Percentiles rank a stretch among this genome's conserved stretches.
These are phyloP conservation scores for Zymoseptoria brevis DNA, from an alignment of 2,329 filamentous ascomycete genomes.

Conservation along the genomic window DNA sequence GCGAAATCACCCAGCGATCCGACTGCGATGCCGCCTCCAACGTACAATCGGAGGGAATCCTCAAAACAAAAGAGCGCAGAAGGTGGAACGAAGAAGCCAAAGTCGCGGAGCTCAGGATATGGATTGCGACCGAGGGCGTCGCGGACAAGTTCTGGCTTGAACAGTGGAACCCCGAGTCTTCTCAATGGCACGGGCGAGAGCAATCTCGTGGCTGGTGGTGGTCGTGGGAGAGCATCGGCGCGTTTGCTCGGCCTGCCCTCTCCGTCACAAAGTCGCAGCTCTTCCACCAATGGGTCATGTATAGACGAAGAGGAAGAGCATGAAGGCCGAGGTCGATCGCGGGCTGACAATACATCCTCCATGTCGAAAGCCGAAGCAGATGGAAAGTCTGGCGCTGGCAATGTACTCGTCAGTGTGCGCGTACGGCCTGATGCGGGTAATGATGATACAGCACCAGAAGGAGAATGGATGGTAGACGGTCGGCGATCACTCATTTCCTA, in stretches of 20 bases:
- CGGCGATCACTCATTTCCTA: constrained; percentile 75
- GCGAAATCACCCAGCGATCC: constrained; percentile 34
- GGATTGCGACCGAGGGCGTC: constrained; percentile 41
- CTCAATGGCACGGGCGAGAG: constrained; percentile 72
- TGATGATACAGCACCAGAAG: constrained; percentile 54
- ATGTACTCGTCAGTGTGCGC: constrained; percentile 90
- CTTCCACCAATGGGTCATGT: constrained; percentile 86
- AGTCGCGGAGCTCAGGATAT: constrained; percentile 30
- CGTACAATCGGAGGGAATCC: constrained; percentile 24
- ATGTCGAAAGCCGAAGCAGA: constrained; percentile 25
- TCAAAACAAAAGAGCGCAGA: constrained; percentile 28
- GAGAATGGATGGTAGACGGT: constrained; percentile 88
- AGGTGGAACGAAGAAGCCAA: constrained; percentile 20
- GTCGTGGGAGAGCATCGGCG: constrained; percentile 60
- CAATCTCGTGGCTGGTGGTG: constrained; percentile 58
- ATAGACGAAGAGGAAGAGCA: constrained; percentile 61
- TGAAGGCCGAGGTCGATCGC: constrained; percentile 38
- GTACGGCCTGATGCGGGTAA: constrained; percentile 75
- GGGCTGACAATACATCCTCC: constrained; percentile 28
- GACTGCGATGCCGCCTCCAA: constrained; percentile 21
- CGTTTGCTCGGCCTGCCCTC: constrained; percentile 70
- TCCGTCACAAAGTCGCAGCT: constrained; percentile 79
- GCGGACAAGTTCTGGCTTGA: constrained; percentile 35
- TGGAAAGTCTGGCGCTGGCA: constrained; percentile 72
- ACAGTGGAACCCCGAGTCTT: constrained; percentile 56